Base-by-base conservation (phyloP, 345 rosid species). In the Eucalyptus cloeziana region DNA sequence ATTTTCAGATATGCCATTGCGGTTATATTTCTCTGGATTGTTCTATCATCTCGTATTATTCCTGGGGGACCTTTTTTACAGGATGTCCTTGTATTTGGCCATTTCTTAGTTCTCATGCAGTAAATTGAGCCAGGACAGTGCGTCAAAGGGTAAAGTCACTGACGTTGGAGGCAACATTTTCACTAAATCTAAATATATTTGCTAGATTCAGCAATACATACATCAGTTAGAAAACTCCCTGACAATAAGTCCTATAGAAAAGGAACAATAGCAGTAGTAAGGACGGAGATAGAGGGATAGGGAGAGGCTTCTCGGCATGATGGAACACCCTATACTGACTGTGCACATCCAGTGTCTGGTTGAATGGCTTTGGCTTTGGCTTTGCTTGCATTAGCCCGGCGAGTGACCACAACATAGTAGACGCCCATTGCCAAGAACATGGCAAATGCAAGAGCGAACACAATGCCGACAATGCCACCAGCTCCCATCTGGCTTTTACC, bases 361-460 rank as follows among this genome's bases (percentile, higher is more conserved):
- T 92, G 93, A 92, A 93, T 92, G 58, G 92, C 67, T 43, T 37
- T 91, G 54, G 92, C 58, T 40, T 37, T 91, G 87, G 91, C 91
- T 50, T 91, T 92, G 49, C 89, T 93, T 81, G 88, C 50, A 79
- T 93, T 93, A 86, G 88, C 91, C 58, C 89, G 88, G n/a, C 94
- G 95, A 3, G 91, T 88, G 88, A 88, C 87, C 30, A 85, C 89
- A 9, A 91, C 91, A 86, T 90, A 50, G 89, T 91, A 94, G 56
- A 87, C 92, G 7, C 90, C 94, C 92, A 93, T 85, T 7, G 92
- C 92, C 64, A 91, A 27, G 54, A 92, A 52, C 90, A 90, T 93
- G 2, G 83, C 91, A 89, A 93, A 91, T 51, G 90, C 94, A 44
- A 93, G 89, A 67, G 95, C 96, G 50, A 94, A 67, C 90, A 94